Evolutionary conservation across 768 basidiomycete species (phyloP).

Genomic region (Crucibulum laeve): DNA sequence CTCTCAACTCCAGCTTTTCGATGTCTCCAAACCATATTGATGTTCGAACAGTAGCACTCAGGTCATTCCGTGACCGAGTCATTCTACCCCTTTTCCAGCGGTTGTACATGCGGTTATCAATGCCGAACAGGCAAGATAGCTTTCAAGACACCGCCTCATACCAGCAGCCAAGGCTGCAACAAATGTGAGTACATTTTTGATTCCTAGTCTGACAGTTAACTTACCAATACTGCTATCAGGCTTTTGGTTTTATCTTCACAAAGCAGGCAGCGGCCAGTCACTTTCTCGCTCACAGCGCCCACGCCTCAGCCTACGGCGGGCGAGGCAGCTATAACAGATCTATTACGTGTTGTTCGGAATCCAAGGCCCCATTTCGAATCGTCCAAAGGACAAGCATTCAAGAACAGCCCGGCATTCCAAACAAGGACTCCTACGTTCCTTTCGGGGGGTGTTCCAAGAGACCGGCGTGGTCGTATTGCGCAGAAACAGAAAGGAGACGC

Average conservation of each 20-base stretch:
- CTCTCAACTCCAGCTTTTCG: constrained; percentile 19
- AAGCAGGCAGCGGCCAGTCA: constrained; percentile 50
- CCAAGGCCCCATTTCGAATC: constrained; percentile 38
- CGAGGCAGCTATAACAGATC: constrained; percentile 64
- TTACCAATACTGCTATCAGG: constrained; percentile 31
- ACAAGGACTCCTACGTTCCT: constrained; percentile 63
- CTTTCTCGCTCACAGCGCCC: constrained; percentile 57
- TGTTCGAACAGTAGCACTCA: constrained; percentile 75
- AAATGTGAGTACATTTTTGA: constrained; percentile 53
- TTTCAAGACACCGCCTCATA: constrained; percentile 51
- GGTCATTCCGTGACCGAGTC: constrained; percentile 76
- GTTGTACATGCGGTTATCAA: constrained; percentile 51
- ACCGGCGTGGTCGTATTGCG: constrained; percentile 74
- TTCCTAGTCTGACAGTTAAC: background rate
- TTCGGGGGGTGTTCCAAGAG: constrained; percentile 68
- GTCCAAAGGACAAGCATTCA: constrained; percentile 22
- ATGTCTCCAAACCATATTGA: constrained; percentile 59
- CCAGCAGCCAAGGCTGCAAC: constrained; percentile 69
- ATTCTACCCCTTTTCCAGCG: constrained; percentile 61
- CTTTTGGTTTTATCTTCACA: constrained; percentile 74
- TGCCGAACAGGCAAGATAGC: constrained; percentile 50
- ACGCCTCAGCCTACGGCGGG: constrained; percentile 53
- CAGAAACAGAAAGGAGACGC: constrained; percentile 36
- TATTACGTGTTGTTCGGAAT: constrained; percentile 59
- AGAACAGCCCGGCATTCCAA: constrained; percentile 16